Evolutionary conservation across 495 filamentous ascomycete species (phyloP), one percentile per base, ranked within the genome.

Genomic region (Penicillium longicatenatum): DNA sequence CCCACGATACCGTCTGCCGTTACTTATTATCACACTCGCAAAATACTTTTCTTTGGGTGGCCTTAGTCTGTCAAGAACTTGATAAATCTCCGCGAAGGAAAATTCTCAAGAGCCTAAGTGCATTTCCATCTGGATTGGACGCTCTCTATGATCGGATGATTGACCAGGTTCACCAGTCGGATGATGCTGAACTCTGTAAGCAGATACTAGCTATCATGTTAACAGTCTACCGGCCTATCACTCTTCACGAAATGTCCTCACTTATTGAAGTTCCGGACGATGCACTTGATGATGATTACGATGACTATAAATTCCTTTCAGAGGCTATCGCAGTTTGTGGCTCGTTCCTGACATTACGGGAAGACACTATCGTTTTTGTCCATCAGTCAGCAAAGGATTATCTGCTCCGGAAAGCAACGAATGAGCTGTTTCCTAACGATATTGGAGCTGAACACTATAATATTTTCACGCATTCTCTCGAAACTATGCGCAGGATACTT

Each of bases 1-100:
- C 78, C 22, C 67, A 79, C 3, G 73, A 81, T 46, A 50, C 47
- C 3, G 69, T 81, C 44, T 80, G 78, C 55, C 64, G 61, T 2
- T 70, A 68, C n/a, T 66, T 76, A 44, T 71, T 75, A 59, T 44
- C 50, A 19, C 68, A 64, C n/a, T 51, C 30, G 20, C 30, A 51
- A 20, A n/a, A 26, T 6, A 51, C 48, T 19, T 51, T 51, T 20
- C 48, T 51, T 19, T 51, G 30, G 48, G 48, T 51, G 20, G 48
- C 48, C 3, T 20, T 51, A 31, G 30, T 37, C 30, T 51, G 30
- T 20, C 48, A 51, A 35, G 20, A 37, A 8, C 48, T 51, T 35
- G 14, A 20, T 11, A 20, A 12, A 12, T 33, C 14, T 12, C 17
- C 30, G 19, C 30, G 9, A 16, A 51, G 48, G 30, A 16, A 51